Evolutionary conservation across 2,329 filamentous ascomycete species (phyloP).

Genomic region (Fusarium avenaceum): DNA sequence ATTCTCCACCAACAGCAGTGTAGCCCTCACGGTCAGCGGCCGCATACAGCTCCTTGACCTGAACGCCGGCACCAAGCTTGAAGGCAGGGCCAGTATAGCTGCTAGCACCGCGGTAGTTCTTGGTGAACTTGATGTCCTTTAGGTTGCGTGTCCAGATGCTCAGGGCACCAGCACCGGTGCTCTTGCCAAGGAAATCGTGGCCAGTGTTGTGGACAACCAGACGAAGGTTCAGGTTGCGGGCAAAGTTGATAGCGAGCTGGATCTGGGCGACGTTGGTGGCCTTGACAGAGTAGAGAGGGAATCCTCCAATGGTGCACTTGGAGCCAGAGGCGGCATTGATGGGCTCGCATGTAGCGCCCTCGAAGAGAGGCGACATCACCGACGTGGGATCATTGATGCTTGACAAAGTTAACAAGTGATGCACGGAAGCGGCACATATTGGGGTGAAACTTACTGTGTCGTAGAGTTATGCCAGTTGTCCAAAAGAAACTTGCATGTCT

Average conservation of each 20-base stretch:
- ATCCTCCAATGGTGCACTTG: slow-evolving; percentile 58
- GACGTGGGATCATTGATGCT: slow-evolving; percentile 55
- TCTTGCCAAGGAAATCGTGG: slow-evolving; percentile 68
- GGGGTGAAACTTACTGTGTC: slow-evolving; percentile 23
- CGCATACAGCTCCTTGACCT: slow-evolving; percentile 61
- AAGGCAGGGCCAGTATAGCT: slow-evolving; percentile 65
- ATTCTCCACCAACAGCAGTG: slow-evolving; percentile 68
- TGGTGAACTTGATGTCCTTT: slow-evolving; percentile 58
- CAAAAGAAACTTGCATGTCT: not conserved
- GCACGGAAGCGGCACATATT: not conserved
- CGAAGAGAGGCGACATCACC: slow-evolving; percentile 57
- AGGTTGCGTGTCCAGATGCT: slow-evolving; percentile 58
- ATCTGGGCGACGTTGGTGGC: slow-evolving; percentile 60
- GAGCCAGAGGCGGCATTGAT: slow-evolving; percentile 41
- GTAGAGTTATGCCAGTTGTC: slow-evolving; percentile 24
- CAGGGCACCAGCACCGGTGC: slow-evolving; percentile 64
- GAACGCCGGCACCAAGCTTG: slow-evolving; percentile 67
- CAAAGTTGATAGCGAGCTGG: slow-evolving; percentile 63
- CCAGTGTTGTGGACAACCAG: slow-evolving; percentile 65
- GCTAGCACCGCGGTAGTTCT: slow-evolving; percentile 54
- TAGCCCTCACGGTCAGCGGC: slow-evolving; percentile 62
- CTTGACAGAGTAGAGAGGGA: slow-evolving; percentile 59
- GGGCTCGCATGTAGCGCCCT: slow-evolving; percentile 56
- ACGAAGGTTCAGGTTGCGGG: slow-evolving; percentile 61
- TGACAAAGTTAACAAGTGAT: slow-evolving; percentile 21